A percentile compares a stretch with the other conserved stretches of the same genome.
phyloP scores from a whole-genome alignment of 495 filamentous ascomycete genomes.

The Aspergillus nanangensis region DNA sequence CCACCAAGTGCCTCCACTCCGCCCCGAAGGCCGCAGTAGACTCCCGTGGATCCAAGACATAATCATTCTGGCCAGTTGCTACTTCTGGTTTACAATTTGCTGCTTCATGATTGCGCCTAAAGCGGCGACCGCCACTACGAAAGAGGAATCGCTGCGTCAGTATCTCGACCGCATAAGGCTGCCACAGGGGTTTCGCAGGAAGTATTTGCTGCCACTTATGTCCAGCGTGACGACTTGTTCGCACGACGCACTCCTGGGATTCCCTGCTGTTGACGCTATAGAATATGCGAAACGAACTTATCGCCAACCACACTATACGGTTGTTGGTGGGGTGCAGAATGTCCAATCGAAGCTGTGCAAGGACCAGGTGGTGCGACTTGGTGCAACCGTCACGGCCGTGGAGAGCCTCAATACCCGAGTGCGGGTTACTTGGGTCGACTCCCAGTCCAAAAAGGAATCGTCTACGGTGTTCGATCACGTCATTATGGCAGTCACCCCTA shows the following conservation, averaged over 20 bases:
- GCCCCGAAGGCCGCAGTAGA: slow-evolving; percentile 14
- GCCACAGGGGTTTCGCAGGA: slow-evolving; percentile 32
- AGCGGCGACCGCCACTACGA: not conserved
- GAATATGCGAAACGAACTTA: slow-evolving; percentile 42
- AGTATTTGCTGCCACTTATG: slow-evolving; percentile 50
- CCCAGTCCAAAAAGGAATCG: not conserved
- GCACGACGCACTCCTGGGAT: slow-evolving; percentile 43
- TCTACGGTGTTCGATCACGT: slow-evolving; percentile 30
- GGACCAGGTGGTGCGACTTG: slow-evolving; percentile 21
- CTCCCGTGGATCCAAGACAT: slow-evolving; percentile 32
- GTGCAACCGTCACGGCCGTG: slow-evolving; percentile 14
- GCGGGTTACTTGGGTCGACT: slow-evolving; percentile 9
- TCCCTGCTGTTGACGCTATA: slow-evolving; percentile 46
- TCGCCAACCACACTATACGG: slow-evolving; percentile 44
- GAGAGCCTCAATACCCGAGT: slow-evolving; percentile 5
- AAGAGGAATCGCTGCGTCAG: slow-evolving; percentile 32
- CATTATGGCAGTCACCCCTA: slow-evolving; percentile 43
- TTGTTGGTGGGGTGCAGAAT: slow-evolving; percentile 39
- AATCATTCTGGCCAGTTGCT: slow-evolving; percentile 36
- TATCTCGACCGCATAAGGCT: slow-evolving; percentile 45
- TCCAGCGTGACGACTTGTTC: slow-evolving; percentile 50
- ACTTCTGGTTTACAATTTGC: slow-evolving; percentile 44
- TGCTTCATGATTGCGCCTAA: slow-evolving; percentile 38
- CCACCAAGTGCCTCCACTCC: slow-evolving; percentile 40
- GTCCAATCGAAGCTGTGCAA: slow-evolving; percentile 39